phyloP scores from a whole-genome alignment of 225 moss, liverwort and hornwort genomes.

The Polytrichum commune region DNA sequence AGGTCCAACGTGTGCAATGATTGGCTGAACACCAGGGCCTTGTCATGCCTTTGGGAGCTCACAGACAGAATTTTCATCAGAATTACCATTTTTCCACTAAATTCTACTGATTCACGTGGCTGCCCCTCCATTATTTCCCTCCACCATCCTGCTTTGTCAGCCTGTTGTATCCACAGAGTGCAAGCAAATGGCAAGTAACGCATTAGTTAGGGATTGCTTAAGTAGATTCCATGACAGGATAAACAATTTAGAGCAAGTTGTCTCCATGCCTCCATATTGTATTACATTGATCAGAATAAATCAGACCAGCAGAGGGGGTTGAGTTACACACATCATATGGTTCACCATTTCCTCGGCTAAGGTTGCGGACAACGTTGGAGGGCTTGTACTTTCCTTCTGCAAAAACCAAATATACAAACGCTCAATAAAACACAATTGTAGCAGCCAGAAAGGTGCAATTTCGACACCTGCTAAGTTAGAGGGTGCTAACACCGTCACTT shows the following conservation, averaged over 20 bases:
- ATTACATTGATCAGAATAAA: no score
- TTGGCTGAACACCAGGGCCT: slow-evolving; percentile 94
- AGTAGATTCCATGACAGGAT: background rate
- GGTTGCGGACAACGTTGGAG: slow-evolving; percentile 25
- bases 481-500: no score
- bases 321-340: slow-evolving; percentile 42
- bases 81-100: slow-evolving; percentile 93
- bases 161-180: slow-evolving; percentile 27
- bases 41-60: slow-evolving; percentile 64
- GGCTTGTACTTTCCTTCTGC: slow-evolving; percentile 33
- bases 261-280: no score
- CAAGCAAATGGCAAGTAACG: no score
- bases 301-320: background rate
- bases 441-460: no score
- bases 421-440: no score
- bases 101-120: slow-evolving; percentile 49
- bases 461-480: no score
- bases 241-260: background rate
- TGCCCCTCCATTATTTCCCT: slow-evolving; percentile 64
- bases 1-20: slow-evolving; percentile 84
- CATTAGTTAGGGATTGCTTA: no score
- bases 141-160: slow-evolving; percentile 85
- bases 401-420: slow-evolving; percentile 21
- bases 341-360: slow-evolving; percentile 31
- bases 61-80: slow-evolving; percentile 71